phyloP scores from a whole-genome alignment of 345 rosid genomes.

The Eucalyptus polyanthemos region DNA sequence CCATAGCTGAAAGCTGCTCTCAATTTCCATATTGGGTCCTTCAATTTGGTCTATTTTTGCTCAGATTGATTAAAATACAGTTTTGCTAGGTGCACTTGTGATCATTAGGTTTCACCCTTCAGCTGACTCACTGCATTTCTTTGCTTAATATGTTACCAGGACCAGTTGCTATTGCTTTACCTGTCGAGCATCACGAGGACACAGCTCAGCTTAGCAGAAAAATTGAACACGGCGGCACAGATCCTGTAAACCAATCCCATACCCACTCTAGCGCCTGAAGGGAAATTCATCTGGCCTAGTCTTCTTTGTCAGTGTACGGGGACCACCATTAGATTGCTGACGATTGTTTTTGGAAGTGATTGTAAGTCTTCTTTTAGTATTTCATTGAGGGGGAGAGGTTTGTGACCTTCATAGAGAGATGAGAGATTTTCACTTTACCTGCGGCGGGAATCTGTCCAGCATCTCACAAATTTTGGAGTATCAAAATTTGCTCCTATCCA shows the following conservation, averaged over 20 bases:
- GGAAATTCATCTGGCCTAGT: not conserved
- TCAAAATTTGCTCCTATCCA: not conserved
- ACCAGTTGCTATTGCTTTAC: constrained; percentile 69
- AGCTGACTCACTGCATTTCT: not conserved
- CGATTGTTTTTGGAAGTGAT: not conserved
- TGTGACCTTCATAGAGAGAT: not conserved
- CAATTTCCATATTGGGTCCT: not conserved
- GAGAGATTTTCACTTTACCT: not conserved
- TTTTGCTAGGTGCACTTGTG: not conserved
- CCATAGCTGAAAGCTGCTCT: not conserved
- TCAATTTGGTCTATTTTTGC: not conserved
- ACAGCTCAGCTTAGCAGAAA: constrained; percentile 83
- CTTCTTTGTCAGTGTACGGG: not conserved
- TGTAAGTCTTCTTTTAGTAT: not conserved
- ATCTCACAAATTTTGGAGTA: not conserved
- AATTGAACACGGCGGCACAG: constrained; percentile 91
- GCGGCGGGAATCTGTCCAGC: not conserved
- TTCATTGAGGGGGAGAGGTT: not conserved
- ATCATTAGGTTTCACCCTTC: not conserved
- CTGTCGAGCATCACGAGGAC: constrained; percentile 91
- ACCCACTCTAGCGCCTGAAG: not conserved
- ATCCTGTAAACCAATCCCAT: constrained; percentile 11
- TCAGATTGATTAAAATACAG: not conserved
- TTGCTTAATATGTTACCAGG: constrained; percentile 22
- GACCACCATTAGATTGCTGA: not conserved